These are phyloP conservation scores for Eucalyptus brandiana DNA, from an alignment of 345 rosid species.

Conservation along the genomic window DNA sequence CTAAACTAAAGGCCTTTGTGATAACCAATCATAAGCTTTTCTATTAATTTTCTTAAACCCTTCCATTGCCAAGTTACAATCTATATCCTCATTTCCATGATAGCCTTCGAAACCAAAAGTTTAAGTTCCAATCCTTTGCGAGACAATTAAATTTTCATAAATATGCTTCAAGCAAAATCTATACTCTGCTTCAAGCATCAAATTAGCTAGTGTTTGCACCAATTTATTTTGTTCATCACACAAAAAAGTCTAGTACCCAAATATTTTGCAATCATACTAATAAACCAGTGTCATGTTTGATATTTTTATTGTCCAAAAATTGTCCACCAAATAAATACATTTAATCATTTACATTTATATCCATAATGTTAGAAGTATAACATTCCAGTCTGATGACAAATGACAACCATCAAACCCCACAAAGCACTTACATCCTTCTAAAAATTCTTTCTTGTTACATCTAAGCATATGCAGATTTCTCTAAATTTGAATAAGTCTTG, in stretches of 20 bases:
- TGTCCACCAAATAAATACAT: background rate
- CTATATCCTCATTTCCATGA: background rate
- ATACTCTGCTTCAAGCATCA: fast-evolving
- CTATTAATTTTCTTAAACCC: too few species aligned
- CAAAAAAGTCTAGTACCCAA: background rate
- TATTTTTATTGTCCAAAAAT: fast-evolving
- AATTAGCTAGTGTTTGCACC: background rate
- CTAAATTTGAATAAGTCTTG: too few species aligned
- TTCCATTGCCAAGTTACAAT: too few species aligned
- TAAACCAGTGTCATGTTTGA: background rate
- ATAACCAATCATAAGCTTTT: background rate
- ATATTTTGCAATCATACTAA: too few species aligned
- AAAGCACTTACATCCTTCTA: background rate
- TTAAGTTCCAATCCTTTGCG: fast-evolving
- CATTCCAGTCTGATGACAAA: fast-evolving
- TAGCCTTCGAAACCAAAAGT: too few species aligned
- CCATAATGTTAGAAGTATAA: too few species aligned
- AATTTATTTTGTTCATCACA: too few species aligned
- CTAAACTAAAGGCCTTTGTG: background rate
- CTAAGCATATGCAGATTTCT: too few species aligned
- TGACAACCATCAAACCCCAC: background rate
- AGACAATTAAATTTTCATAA: too few species aligned
- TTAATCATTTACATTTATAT: too few species aligned
- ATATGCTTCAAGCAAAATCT: background rate
- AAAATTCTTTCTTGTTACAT: too few species aligned